Evolutionary conservation across 768 basidiomycete species (phyloP).

Genomic region (Rhizopogon vulgaris): DNA sequence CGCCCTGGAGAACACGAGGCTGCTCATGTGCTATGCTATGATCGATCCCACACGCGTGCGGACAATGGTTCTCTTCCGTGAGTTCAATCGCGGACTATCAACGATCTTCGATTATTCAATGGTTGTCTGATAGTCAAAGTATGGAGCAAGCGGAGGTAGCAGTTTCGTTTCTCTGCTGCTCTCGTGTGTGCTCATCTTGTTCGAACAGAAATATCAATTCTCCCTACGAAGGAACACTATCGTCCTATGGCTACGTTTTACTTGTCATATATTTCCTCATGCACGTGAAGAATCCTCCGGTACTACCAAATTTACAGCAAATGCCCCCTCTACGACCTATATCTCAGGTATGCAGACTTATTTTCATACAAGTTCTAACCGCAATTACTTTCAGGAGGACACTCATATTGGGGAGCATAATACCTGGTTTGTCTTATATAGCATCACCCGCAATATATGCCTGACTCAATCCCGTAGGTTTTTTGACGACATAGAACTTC

Average conservation of each 20-base stretch:
- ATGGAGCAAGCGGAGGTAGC: constrained; percentile 90
- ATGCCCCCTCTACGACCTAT: constrained; percentile 89
- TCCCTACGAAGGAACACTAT: constrained; percentile 93
- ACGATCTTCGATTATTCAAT: constrained; percentile 8
- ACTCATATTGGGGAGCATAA: constrained; percentile 77
- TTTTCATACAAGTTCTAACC: constrained; percentile 1
- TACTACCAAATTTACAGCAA: constrained; percentile 93
- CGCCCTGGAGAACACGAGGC: constrained; percentile 92
- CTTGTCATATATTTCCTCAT: constrained; percentile 97
- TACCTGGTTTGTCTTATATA: constrained; percentile 50
- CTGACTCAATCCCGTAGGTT: constrained; percentile 48
- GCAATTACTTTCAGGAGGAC: constrained; percentile 50
- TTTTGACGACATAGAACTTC: constrained; percentile 93
- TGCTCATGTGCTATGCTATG: constrained; percentile 96
- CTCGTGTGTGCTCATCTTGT: constrained; percentile 2
- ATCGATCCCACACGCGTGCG: constrained; percentile 91
- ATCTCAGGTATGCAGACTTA: constrained; percentile 46
- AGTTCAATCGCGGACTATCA: constrained; percentile 34
- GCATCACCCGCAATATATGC: constrained; percentile 5
- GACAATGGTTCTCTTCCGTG: constrained; percentile 93
- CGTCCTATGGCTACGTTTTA: constrained; percentile 95
- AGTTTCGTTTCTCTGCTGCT: neutral
- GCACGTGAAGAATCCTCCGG: constrained; percentile 95
- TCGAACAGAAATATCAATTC: constrained; percentile 88
- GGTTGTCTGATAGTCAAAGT: constrained; percentile 72